Evolutionary conservation across 108 stramenopile species (phyloP), one percentile per base, ranked within the genome.

Genomic region (Pseudonitzschia pungens): DNA sequence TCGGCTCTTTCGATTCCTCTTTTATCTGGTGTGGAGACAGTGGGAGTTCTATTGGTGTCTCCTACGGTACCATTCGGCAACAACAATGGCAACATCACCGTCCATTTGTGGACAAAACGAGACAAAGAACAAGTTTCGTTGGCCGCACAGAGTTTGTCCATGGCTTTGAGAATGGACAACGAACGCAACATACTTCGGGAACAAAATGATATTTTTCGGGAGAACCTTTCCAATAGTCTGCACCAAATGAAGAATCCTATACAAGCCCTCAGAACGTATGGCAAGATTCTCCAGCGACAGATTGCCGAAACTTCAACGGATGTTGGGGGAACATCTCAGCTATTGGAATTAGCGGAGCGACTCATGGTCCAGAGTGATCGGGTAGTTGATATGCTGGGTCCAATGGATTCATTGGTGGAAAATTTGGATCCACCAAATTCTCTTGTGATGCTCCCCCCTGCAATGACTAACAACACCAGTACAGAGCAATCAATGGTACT

Each of bases 231-330:
- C 0, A 87, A 95, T 68, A 82, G 80, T 50, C 69, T 95, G 43
- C 94, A 95, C 77, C 94, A 95, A 71, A 83, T 95, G n/a, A 95
- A 92, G 78, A 92, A 91, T 79, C 94, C 94, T 0, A 28, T 95
- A 28, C 94, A 95, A 75, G 94, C 94, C 1, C 69, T 95, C 53
- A 63, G 91, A 56, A 92, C 94, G 9, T 95, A 85, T 81, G 85
- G 87, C 6, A 95, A 92, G 72, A 77, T 95, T 21, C 65, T 95
- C 59, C 90, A 91, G 64, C 81, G 88, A 40, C 81, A 84, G 43
- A 69, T 95, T 56, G 93, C 86, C 1, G 79, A 86, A 52, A 72
- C 75, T 14, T 52, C 41, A 22, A 50, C 24, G 22, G 45, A 40
- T 42, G 48, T 44, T 14, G 70, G 73, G 28, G 65, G 71, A 27